Base-by-base conservation (phyloP, 768 basidiomycete species). In the Boletales sp. region DNA sequence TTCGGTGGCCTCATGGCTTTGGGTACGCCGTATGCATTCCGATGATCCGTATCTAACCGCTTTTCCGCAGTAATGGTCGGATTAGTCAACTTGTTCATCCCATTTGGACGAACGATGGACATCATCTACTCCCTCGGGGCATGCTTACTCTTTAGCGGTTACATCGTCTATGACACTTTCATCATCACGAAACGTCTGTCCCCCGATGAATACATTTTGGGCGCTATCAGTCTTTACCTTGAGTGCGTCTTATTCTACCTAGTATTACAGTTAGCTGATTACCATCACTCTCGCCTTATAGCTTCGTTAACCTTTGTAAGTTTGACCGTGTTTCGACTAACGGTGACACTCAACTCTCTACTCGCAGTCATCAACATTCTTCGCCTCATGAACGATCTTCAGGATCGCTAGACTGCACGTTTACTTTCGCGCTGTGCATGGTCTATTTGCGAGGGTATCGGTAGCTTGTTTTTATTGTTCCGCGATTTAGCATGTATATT, bases 131-230 rank as follows among this genome's bases (percentile, higher is more conserved):
- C 91, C 15, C 70, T 83, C 28, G 84, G 85, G 38, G 92, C 86
- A 14, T 85, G 84, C 57, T 72, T 95, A 41, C 67, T 95, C 53
- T 94, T 94, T 76, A 88, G 87, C 46, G 93, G 89, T 28, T 96
- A 94, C 64, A 77, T 95, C 57, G 82, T 94, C 58, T 94, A 86
- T 62, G 92, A 94, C 68, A 97, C 95, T 3, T 93, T 87, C 67
- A 66, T 82, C 55, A 94, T 98, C 75, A 92, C 90, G 72, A 85
- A 84, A 60, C 82, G 83, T 51, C 73, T 96, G 17, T 90, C 88
- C 2, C 91, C 93, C 4, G 96, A 99, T 57, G 96, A 99, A 67
- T 93, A 81, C 67, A 93, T 96, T 57, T 73, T 96, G 74, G 95
- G 86, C 33, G 78, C 91, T 15, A 86, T 97, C 62, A 86, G 84